Conservation (phyloP, 495 filamentous ascomycete genomes). For the Neurospora sp. region DNA sequence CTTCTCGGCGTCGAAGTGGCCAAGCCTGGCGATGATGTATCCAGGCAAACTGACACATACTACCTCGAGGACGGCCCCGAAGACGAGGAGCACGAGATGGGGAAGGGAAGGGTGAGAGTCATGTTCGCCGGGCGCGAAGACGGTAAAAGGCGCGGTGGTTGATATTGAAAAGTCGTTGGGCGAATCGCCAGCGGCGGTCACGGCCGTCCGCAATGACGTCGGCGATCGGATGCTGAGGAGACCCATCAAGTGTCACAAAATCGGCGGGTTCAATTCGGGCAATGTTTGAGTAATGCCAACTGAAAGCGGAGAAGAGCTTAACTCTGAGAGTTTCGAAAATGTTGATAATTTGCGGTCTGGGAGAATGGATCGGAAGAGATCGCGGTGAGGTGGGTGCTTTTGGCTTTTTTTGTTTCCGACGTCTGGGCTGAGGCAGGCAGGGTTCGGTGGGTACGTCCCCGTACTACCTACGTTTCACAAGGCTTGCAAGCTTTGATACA, state of each 20-base stretch:
- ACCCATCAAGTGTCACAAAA: slow-evolving; percentile 21
- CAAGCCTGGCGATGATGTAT: slow-evolving; percentile 82
- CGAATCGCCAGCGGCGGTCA: slow-evolving; percentile 20
- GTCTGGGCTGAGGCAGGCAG: not conserved
- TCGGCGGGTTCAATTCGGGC: not conserved
- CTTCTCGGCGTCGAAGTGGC: slow-evolving; percentile 86
- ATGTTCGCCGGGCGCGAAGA: slow-evolving; percentile 25
- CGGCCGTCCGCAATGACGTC: slow-evolving; percentile 50
- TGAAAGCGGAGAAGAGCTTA: not conserved
- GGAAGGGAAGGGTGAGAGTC: slow-evolving; percentile 52
- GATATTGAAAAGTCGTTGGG: slow-evolving; percentile 11
- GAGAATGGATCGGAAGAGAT: not conserved
- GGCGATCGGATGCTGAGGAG: slow-evolving; percentile 43
- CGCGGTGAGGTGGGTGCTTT: not conserved
- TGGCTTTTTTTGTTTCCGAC: not conserved
- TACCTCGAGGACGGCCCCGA: slow-evolving; percentile 92
- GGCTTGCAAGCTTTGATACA: not conserved
- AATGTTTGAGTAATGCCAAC: not conserved
- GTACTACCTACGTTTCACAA: not conserved
- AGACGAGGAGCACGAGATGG: slow-evolving; percentile 76
- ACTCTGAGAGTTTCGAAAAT: not conserved
- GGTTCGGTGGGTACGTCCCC: not conserved
- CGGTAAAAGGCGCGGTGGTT: slow-evolving; percentile 15
- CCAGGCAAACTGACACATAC: slow-evolving; percentile 91
- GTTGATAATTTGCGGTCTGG: not conserved